phyloP scores from a whole-genome alignment of 331 rosid genomes.

The Malus hybrid region DNA sequence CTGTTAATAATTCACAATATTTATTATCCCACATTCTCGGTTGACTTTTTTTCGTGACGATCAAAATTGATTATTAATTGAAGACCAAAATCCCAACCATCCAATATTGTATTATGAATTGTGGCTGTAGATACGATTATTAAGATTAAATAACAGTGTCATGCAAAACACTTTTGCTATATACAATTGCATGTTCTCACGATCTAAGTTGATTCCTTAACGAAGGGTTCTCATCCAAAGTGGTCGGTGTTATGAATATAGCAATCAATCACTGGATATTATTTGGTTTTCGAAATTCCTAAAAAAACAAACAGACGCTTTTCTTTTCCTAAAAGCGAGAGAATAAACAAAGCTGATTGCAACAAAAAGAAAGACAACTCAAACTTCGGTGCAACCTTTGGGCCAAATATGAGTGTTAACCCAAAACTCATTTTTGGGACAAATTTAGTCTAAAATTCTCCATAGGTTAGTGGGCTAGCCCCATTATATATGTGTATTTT shows the following conservation, averaged over 20 bases:
- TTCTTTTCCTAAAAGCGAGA: not conserved
- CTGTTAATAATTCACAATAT: not conserved
- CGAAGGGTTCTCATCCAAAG: not conserved
- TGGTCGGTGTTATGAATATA: not conserved
- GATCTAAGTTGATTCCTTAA: not conserved
- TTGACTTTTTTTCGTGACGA: not conserved
- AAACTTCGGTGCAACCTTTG: not conserved
- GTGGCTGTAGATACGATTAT: not conserved
- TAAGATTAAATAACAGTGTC: not conserved
- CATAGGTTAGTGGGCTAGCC: too few species aligned
- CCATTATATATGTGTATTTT: too few species aligned
- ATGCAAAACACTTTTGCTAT: not conserved
- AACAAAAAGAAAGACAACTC: not conserved
- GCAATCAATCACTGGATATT: not conserved
- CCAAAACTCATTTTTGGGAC: too few species aligned
- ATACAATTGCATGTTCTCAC: not conserved
- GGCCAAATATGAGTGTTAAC: too few species aligned
- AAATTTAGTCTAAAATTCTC: too few species aligned
- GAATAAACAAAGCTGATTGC: not conserved
- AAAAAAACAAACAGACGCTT: too few species aligned
- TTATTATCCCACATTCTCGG: not conserved
- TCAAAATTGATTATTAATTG: not conserved
- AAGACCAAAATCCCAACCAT: not conserved
- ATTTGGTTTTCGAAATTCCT: not conserved
- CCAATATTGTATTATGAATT: not conserved